These are phyloP conservation scores for Microcyclospora tardicrescens DNA, from an alignment of 2,329 filamentous ascomycete genomes.

Conservation along the genomic window DNA sequence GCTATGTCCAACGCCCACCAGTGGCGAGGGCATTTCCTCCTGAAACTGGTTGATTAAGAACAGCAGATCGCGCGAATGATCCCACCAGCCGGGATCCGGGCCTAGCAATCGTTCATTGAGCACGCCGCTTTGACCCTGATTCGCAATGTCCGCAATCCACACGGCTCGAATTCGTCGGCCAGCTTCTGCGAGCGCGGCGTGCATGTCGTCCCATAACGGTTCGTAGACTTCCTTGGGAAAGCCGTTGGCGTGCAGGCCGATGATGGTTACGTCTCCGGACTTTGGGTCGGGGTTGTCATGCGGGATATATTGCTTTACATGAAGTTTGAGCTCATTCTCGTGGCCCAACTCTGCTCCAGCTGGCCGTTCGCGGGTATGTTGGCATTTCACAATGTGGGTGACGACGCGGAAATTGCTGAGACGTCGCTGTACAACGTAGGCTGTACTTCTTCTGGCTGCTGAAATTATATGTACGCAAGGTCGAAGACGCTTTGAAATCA, in stretches of 20 bases:
- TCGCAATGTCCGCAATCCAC: slow-evolving; percentile 10
- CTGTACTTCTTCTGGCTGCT: too few relatives aligned
- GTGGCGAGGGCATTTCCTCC: slow-evolving; percentile 58
- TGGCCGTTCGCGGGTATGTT: background rate
- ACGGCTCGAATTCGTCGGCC: slow-evolving; percentile 5
- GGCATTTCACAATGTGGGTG: background rate
- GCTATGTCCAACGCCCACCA: slow-evolving; percentile 74
- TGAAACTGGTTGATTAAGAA: slow-evolving; percentile 73
- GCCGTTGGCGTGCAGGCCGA: slow-evolving; percentile 4
- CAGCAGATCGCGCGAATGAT: slow-evolving; percentile 68
- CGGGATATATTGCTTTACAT: slow-evolving; percentile 9
- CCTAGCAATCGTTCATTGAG: slow-evolving; percentile 8
- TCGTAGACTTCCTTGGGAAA: slow-evolving; percentile 11
- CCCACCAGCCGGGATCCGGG: slow-evolving; percentile 46
- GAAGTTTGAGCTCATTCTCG: background rate
- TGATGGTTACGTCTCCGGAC: slow-evolving; percentile 7
- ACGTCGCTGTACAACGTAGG: too few relatives aligned
- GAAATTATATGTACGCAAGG: too few relatives aligned
- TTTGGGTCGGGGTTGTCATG: slow-evolving; percentile 1
- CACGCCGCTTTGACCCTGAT: slow-evolving; percentile 6
- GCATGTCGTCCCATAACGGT: slow-evolving; percentile 6
- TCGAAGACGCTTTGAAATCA: too few relatives aligned
- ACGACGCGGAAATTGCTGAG: background rate
- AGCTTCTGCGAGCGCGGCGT: background rate
- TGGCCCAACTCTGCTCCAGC: background rate